Evolutionary conservation across 2,329 filamentous ascomycete genomes (phyloP).

Genomic region (Chaetomiaceae sp.): DNA sequence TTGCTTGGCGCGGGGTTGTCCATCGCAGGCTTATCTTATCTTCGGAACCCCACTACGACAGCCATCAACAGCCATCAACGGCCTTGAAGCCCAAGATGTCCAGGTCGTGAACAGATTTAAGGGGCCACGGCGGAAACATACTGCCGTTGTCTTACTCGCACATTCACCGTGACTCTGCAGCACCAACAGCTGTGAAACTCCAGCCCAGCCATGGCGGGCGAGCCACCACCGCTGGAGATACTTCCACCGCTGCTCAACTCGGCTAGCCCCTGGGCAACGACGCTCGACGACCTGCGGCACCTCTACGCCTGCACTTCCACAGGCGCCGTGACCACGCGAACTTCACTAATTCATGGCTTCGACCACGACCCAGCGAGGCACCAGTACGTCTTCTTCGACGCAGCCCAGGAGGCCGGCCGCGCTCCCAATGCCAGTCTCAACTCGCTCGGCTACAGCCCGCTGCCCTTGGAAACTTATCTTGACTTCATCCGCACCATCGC

Average conservation of each 20-base stretch:
- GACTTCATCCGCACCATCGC: constrained; percentile 46
- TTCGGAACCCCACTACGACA: constrained; percentile 1
- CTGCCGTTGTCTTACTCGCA: too few species aligned
- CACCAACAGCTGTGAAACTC: too few species aligned
- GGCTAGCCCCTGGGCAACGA: constrained; percentile 69
- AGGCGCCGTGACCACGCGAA: constrained; percentile 70
- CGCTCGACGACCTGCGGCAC: constrained; percentile 50
- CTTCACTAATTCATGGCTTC: constrained; percentile 60
- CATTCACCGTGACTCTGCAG: too few species aligned
- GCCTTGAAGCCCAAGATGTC: not conserved
- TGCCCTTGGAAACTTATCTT: constrained; percentile 54
- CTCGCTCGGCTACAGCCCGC: constrained; percentile 67
- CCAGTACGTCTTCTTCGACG: constrained; percentile 60
- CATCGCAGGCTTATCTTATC: constrained; percentile 25
- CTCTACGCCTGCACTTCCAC: constrained; percentile 58
- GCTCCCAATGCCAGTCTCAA: constrained; percentile 49
- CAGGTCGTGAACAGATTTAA: too few species aligned
- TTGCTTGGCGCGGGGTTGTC: constrained; percentile 11
- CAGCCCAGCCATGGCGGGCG: constrained; percentile 17
- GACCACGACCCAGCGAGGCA: constrained; percentile 53
- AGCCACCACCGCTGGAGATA: constrained; percentile 47
- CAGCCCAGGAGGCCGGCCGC: constrained; percentile 18
- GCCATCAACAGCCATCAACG: not conserved
- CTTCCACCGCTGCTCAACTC: constrained; percentile 66
- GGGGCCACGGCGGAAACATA: too few species aligned